Evolutionary conservation across 2,329 filamentous ascomycete genomes (phyloP).

Genomic region (Diaporthe sp.): DNA sequence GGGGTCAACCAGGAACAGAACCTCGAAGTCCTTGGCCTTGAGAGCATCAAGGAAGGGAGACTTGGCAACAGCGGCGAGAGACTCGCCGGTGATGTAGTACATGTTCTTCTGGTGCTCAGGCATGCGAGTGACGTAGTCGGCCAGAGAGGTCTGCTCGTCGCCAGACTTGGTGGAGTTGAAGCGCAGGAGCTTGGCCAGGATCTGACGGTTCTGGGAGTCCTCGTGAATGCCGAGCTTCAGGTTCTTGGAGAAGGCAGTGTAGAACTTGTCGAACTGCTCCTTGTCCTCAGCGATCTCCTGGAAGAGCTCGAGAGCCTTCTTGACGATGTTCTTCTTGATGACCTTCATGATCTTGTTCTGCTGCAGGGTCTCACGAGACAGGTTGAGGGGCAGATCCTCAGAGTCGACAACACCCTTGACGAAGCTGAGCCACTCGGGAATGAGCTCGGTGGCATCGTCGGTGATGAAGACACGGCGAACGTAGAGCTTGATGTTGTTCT

Average conservation of each 20-base stretch:
- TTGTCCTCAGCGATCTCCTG: slow-evolving; percentile 99
- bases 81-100: slow-evolving; percentile 99
- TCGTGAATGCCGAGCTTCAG: slow-evolving; percentile 99
- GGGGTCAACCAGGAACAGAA: slow-evolving; percentile 98
- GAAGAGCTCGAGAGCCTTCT: slow-evolving; percentile 99
- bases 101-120: slow-evolving; percentile 99
- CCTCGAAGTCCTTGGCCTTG: slow-evolving; percentile 99
- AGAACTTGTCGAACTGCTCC: slow-evolving; percentile 99
- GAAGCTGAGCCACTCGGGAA: slow-evolving; percentile 99
- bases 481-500: slow-evolving; percentile 99
- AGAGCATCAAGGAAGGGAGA: slow-evolving; percentile 99
- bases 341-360: slow-evolving; percentile 99
- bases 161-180: slow-evolving; percentile 99
- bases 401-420: slow-evolving; percentile 99
- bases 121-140: slow-evolving; percentile 99
- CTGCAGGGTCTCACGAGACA: slow-evolving; percentile 99
- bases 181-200: slow-evolving; percentile 97
- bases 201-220: slow-evolving; percentile 95
- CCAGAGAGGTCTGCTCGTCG: slow-evolving; percentile 93
- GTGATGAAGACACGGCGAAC: slow-evolving; percentile 99
- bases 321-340: slow-evolving; percentile 99
- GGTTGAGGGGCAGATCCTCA: slow-evolving; percentile 98
- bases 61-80: slow-evolving; percentile 96
- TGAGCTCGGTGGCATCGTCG: slow-evolving; percentile 98
- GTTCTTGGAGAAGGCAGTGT: slow-evolving; percentile 99